Base-by-base conservation (phyloP, 345 rosid species). In the Eucalyptus melliodora region DNA sequence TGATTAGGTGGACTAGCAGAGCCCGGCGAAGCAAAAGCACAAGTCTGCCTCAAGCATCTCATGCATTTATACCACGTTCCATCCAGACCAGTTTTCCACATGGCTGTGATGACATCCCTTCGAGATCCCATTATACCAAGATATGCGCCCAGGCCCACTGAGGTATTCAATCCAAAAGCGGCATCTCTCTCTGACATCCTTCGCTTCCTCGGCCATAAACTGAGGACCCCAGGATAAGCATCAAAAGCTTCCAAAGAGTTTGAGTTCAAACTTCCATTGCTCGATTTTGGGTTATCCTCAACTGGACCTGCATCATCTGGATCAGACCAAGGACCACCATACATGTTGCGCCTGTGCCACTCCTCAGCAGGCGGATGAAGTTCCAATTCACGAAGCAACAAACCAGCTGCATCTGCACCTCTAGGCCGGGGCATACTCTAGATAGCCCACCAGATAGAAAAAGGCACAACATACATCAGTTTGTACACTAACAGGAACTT, bases 401-500 rank as follows among this genome's bases (percentile, higher is more conserved):
- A 94, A 86, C 99, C 99, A 89, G 99, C 99, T 83, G 99, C 99
- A 95, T 98, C 99, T 50, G 99, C 99, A 91, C 99, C 99, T 93
- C 99, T 95, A 86, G 99, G 99, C 88, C 99, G 95, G 88, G 99
- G 99, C 99, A 98, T 98, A 92, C 96, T 97, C 99, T 98, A 94
- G 86, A 88, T 47, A 21, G 42, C 34, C 44, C 47, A 88, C 90
- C 90, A 87, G 90, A 90, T 88, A 92, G 40, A 60, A 27, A 82
- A 47, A 27, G 56, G 60, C 27, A 40, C 16, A 40, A 77, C 30
- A 59, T 34, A 59, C 34, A 44, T 24, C 9, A 87, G 81, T 62
- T 56, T 26, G 11, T 59, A 42, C 55, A 45, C 67, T 31, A 30
- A 56, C 77, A 37, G 24, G 67, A 55, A 34, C n/a, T 87, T 87